Base-by-base conservation (phyloP, 2,329 filamentous ascomycete genomes). In the Venturia aucupariae region DNA sequence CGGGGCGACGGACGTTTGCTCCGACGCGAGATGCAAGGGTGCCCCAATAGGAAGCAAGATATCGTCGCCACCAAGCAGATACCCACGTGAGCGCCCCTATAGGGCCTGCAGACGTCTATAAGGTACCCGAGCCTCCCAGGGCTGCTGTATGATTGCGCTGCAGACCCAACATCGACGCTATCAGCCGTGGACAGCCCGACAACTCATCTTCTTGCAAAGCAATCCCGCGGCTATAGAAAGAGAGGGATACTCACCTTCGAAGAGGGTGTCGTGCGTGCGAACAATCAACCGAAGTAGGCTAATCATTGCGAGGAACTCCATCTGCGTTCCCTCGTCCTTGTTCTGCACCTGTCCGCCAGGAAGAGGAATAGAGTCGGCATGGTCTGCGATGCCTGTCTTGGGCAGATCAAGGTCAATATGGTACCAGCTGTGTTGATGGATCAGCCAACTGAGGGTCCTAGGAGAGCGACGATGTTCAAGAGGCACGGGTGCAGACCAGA, bases 231-330 rank as follows among this genome's bases (percentile, higher is more conserved):
- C 59, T 39, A 38, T 35, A 41, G 8, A 27, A 44, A 41, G n/a
- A 44, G 51, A 35, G 59, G 35, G 35, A 41, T n/a, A 74, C 81
- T 73, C 73, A 85, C 84, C 76, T 67, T 81, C 79, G 65, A 76
- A 80, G 35, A 86, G 77, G 2, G 76, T 75, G 54, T 75, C 75
- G 69, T 86, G 80, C 22, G 85, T 81, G 27, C 80, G 77, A 0
- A 79, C 76, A 44, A 82, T 81, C 2, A 86, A 73, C 30, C 81
- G 76, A 24, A 81, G 77, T 22, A 87, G 75, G 13, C 83, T 81
- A 57, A 87, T 81, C 69, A 86, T 83, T 0, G 84, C 84, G 2
- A 82, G 78, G 70, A 85, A 86, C 68, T 86, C 79, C 65, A 84
- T 81, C 66, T 84, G 80, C 65, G 82, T 84, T 4, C 44, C 41